Evolutionary conservation across 1,139 yeast species (phyloP).

Genomic region (Kodamaea sp.): DNA sequence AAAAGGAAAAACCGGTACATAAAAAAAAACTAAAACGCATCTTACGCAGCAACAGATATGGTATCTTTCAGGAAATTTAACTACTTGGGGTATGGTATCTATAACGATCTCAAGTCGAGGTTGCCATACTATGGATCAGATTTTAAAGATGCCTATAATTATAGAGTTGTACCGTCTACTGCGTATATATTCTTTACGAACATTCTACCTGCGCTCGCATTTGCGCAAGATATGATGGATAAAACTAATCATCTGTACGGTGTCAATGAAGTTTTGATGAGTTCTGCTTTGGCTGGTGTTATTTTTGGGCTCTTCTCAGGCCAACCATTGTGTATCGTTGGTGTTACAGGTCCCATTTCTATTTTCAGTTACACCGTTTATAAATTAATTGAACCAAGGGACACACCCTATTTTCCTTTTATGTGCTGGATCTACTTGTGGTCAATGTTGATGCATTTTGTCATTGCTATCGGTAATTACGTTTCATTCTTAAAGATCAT

Average conservation of each 20-base stretch:
- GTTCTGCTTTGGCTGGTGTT: conserved; percentile 86
- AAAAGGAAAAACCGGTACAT: too few relatives aligned
- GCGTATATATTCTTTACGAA: conserved; percentile 84
- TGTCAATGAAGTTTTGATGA: conserved; percentile 79
- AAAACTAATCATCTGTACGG: conserved; percentile 85
- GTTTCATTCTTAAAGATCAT: conserved; percentile 69
- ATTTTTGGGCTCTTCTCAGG: conserved; percentile 84
- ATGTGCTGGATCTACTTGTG: conserved; percentile 96
- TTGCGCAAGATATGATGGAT: conserved; percentile 96
- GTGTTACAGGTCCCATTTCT: conserved; percentile 93
- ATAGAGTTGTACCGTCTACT: conserved; percentile 85
- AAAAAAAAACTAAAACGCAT: background rate
- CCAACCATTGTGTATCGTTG: conserved; percentile 94
- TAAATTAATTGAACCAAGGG: conserved; percentile 63
- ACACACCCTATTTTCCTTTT: conserved; percentile 78
- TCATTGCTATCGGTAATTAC: conserved; percentile 67
- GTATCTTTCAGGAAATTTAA: conserved; percentile 11
- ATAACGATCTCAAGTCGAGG: conserved; percentile 51
- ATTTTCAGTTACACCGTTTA: conserved; percentile 91
- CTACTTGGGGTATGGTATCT: conserved; percentile 53
- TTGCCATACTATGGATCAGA: conserved; percentile 72
- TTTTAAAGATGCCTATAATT: conserved; percentile 78
- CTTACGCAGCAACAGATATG: background rate
- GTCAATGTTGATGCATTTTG: conserved; percentile 79
- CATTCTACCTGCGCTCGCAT: conserved; percentile 88